These are phyloP conservation scores for Agaricales sp. DNA, from an alignment of 1,284 basidiomycete genomes.

Conservation along the genomic window DNA sequence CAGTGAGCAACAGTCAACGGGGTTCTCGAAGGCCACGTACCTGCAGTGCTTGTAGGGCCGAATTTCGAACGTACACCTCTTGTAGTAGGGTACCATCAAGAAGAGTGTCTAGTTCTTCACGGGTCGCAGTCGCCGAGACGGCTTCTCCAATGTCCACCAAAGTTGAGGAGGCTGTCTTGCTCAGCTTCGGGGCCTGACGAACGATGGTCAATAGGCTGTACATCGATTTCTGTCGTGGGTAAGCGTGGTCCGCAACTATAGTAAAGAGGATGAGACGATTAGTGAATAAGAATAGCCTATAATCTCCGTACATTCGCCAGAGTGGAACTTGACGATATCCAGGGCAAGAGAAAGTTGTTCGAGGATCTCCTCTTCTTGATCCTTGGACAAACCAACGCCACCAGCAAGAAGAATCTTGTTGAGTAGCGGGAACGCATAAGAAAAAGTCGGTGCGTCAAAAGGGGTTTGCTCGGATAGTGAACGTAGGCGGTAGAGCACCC, in stretches of 20 bases:
- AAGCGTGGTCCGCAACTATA: conserved; percentile 55
- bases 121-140: conserved; percentile 57
- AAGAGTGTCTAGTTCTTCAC: conserved; percentile 57
- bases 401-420: conserved; percentile 60
- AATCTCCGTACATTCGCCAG: conserved; percentile 61
- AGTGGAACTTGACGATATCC: conserved; percentile 83
- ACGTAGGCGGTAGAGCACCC: conserved; percentile 82
- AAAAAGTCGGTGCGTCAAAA: conserved; percentile 80
- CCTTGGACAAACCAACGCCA: conserved; percentile 45
- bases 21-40: no score
- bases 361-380: conserved; percentile 71
- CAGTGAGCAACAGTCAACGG: conserved; percentile 5
- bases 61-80: conserved; percentile 84
- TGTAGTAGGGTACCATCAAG: conserved; percentile 74
- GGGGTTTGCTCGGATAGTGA: conserved; percentile 76
- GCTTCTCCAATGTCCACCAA: conserved; percentile 81
- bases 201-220: conserved; percentile 71
- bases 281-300: conserved; percentile 1
- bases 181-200: conserved; percentile 69
- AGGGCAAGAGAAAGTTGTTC: conserved; percentile 86
- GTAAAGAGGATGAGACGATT: conserved; percentile 3
- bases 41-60: conserved; percentile 88
- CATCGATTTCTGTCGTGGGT: conserved; percentile 68
- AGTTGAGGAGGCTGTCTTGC: conserved; percentile 79
- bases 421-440: conserved; percentile 76